A percentile compares a stretch with the other conserved stretches of the same genome.
Evolutionary conservation across 2,329 filamentous ascomycete species (phyloP).

Genomic region (Cordyceps javanica): DNA sequence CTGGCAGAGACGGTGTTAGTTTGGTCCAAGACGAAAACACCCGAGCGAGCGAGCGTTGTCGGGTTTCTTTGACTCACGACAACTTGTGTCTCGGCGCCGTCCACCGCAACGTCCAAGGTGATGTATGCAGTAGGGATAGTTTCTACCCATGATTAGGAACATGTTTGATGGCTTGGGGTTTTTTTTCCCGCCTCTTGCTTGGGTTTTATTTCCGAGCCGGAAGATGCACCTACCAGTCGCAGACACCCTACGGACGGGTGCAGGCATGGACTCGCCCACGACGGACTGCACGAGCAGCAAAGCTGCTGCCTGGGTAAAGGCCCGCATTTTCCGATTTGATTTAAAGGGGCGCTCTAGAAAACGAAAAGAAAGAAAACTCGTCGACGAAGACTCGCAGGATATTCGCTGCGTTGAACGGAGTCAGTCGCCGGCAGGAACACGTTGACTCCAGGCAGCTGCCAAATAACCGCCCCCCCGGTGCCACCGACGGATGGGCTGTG

Average conservation of each 20-base stretch:
- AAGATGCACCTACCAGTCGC: constrained; percentile 1
- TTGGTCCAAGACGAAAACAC: background rate
- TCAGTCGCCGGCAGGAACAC: background rate
- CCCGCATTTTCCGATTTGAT: constrained; percentile 19
- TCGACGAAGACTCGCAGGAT: background rate
- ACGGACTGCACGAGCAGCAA: constrained; percentile 18
- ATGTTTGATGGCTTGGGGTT: background rate
- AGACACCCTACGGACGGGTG: background rate
- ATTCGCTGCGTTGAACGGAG: background rate
- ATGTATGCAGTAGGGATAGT: constrained; percentile 20
- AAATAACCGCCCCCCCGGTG: background rate
- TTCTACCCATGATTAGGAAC: constrained; percentile 7
- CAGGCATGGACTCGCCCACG: background rate
- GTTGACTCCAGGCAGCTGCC: background rate
- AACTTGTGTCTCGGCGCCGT: constrained; percentile 15
- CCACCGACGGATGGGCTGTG: background rate
- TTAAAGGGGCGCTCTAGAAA: background rate
- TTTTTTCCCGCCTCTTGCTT: too few relatives aligned
- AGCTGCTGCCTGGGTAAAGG: constrained; percentile 23
- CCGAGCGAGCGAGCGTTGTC: too few relatives aligned
- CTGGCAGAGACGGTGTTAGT: constrained; percentile 18
- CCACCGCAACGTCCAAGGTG: constrained; percentile 19
- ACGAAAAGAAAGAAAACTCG: background rate
- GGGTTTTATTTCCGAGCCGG: background rate
- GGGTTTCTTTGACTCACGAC: constrained; percentile 17